Evolutionary conservation across 2,329 filamentous ascomycete genomes (phyloP).

Genomic region (Xylaria polymorpha): DNA sequence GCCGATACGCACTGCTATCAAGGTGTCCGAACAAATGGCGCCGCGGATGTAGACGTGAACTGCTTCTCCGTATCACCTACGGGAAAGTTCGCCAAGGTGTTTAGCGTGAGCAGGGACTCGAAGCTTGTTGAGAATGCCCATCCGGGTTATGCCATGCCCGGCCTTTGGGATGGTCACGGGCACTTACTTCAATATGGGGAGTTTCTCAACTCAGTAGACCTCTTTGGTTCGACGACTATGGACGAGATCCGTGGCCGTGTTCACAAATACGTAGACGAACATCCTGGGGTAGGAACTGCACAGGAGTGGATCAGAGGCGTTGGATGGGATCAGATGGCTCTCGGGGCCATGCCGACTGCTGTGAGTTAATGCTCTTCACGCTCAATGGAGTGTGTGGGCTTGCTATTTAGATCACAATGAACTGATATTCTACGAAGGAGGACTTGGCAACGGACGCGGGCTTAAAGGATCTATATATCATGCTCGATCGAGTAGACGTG

Average conservation of each 20-base stretch:
- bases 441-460: slow-evolving; percentile 65
- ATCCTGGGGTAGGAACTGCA: slow-evolving; percentile 63
- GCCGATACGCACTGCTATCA: slow-evolving; percentile 57
- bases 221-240: slow-evolving; percentile 69
- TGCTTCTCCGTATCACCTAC: slow-evolving; percentile 66
- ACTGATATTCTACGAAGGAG: slow-evolving; percentile 52
- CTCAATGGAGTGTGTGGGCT: slow-evolving; percentile 28
- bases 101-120: slow-evolving; percentile 50
- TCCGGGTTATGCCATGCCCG: slow-evolving; percentile 70
- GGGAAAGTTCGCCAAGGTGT: slow-evolving; percentile 64
- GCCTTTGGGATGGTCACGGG: slow-evolving; percentile 77
- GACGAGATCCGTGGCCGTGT: slow-evolving; percentile 66
- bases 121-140: slow-evolving; percentile 49
- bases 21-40: slow-evolving; percentile 57
- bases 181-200: slow-evolving; percentile 75
- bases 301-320: slow-evolving; percentile 73
- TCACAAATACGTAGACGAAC: slow-evolving; percentile 60
- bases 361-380: slow-evolving; percentile 54
- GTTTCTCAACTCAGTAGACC: slow-evolving; percentile 72
- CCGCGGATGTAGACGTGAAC: slow-evolving; percentile 53
- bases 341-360: slow-evolving; percentile 74
- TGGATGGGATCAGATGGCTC: slow-evolving; percentile 76
- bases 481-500: slow-evolving; percentile 76
- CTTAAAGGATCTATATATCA: slow-evolving; percentile 69
- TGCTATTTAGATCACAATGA: slow-evolving; percentile 39